These are phyloP conservation scores for Entophlyctis helioformis DNA, from an alignment of 192 early-diverging fungal species.

Conservation along the genomic window DNA sequence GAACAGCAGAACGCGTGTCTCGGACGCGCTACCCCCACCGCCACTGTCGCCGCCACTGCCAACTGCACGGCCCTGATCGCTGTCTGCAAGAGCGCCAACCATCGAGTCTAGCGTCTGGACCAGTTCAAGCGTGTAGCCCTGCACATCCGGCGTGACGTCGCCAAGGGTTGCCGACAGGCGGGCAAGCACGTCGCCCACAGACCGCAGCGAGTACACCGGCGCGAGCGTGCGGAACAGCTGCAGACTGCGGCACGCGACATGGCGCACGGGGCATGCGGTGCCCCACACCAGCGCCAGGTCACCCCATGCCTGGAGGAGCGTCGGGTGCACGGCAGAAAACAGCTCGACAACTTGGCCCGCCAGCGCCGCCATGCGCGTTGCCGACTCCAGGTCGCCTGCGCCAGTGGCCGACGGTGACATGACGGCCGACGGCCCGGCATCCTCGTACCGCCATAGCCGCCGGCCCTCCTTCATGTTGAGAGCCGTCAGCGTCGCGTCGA, in stretches of 20 bases:
- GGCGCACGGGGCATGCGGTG: conserved; percentile 66
- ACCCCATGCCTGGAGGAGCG: conserved; percentile 48
- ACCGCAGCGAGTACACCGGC: conserved; percentile 57
- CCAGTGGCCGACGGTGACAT: no score
- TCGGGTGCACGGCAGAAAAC: conserved; percentile 25
- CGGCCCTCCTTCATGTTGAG: conserved; percentile 59
- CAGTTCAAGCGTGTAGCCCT: conserved; percentile 73
- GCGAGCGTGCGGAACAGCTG: conserved; percentile 65
- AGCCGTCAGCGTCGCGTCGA: conserved; percentile 34
- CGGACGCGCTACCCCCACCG: no score
- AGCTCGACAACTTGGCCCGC: conserved; percentile 32
- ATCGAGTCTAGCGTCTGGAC: conserved; percentile 55
- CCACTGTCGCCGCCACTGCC: no score
- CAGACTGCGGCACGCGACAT: conserved; percentile 79
- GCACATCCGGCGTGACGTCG: conserved; percentile 61
- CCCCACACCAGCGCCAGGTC: conserved; percentile 73
- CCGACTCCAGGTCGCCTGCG: conserved; percentile 20
- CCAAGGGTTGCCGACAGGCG: conserved; percentile 66
- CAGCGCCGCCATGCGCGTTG: conserved; percentile 19
- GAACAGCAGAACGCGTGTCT: conserved; percentile 42
- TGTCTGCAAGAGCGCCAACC: conserved; percentile 42
- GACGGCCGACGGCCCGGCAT: conserved; percentile 41
- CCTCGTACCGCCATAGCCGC: conserved; percentile 69
- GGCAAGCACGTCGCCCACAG: conserved; percentile 65
- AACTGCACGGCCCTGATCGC: no score